These are phyloP conservation scores for Haematococcus lacustris DNA, from an alignment of 139 green algal genomes.

Conservation along the genomic window DNA sequence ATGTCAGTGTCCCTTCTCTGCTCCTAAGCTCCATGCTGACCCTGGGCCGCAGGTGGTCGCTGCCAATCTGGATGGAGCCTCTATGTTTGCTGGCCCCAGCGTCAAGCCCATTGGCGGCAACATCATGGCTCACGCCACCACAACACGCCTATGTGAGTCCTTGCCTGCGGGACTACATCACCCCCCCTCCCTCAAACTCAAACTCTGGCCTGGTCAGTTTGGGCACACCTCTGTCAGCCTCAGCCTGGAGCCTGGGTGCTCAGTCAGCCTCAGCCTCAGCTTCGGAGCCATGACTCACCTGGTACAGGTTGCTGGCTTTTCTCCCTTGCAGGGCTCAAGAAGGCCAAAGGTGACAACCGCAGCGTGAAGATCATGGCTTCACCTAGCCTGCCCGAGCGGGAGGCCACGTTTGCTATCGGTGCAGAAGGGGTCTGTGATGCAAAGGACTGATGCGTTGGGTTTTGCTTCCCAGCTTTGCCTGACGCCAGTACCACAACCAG, in stretches of 20 bases:
- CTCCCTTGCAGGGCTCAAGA: slow-evolving; percentile 8
- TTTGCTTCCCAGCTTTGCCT: too few species aligned
- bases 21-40: not conserved
- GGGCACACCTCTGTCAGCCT: too few species aligned
- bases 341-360: slow-evolving; percentile 7
- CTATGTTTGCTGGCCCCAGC: slow-evolving; percentile 71
- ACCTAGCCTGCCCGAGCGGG: slow-evolving; percentile 83
- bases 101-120: slow-evolving; percentile 98
- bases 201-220: too few species aligned
- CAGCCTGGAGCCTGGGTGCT: too few species aligned
- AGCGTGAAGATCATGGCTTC: slow-evolving; percentile 83
- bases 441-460: slow-evolving; percentile 89
- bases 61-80: slow-evolving; percentile 76
- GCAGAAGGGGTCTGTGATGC: slow-evolving; percentile 76
- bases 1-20: not conserved
- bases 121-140: slow-evolving; percentile 99
- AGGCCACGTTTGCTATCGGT: slow-evolving; percentile 87
- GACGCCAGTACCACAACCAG: too few species aligned
- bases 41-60: slow-evolving; percentile 59
- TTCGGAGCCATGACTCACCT: too few species aligned
- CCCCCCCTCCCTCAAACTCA: too few species aligned
- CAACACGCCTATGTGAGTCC: slow-evolving; percentile 72
- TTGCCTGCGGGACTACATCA: too few species aligned
- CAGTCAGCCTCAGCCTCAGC: too few species aligned
- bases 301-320: too few species aligned